phyloP scores from a whole-genome alignment of 352 stramenopile genomes.

The Saprolegnia parasitica region DNA sequence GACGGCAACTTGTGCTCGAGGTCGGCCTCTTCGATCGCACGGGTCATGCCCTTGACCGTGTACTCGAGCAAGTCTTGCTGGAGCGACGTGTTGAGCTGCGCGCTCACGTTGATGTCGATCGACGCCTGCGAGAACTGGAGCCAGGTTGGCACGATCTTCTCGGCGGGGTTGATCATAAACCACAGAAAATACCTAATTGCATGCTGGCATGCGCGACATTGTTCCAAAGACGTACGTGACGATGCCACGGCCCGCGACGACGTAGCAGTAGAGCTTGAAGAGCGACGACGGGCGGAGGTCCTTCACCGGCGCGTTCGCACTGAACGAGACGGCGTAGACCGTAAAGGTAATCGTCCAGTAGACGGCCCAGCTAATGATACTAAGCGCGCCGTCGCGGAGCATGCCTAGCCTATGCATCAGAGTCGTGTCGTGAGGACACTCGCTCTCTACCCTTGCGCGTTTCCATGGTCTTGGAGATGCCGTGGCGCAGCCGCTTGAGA shows the following conservation, averaged over 20 bases:
- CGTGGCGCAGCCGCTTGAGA: slow-evolving; percentile 57
- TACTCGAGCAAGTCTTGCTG: slow-evolving; percentile 87
- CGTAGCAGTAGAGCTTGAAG: slow-evolving; percentile 68
- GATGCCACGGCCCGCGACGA: slow-evolving; percentile 54
- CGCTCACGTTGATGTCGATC: slow-evolving; percentile 74
- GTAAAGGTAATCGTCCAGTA: slow-evolving; percentile 81
- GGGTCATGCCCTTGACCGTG: slow-evolving; percentile 85
- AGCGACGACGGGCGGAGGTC: slow-evolving; percentile 38
- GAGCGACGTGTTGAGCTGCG: slow-evolving; percentile 83
- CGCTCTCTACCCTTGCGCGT: slow-evolving; percentile 43
- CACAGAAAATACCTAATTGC: slow-evolving; percentile 39
- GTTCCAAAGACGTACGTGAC: slow-evolving; percentile 59
- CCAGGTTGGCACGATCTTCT: slow-evolving; percentile 53
- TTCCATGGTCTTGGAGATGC: slow-evolving; percentile 65
- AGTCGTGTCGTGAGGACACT: background rate
- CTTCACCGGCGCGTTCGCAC: slow-evolving; percentile 45
- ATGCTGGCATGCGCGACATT: background rate
- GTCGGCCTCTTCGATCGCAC: slow-evolving; percentile 61
- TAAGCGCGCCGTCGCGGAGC: slow-evolving; percentile 69
- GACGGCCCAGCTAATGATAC: slow-evolving; percentile 74
- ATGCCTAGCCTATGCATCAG: slow-evolving; percentile 35
- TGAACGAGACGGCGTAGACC: slow-evolving; percentile 76
- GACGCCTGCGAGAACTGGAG: slow-evolving; percentile 72
- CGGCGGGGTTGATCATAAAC: slow-evolving; percentile 80
- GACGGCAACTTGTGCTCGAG: slow-evolving; percentile 44